Evolutionary conservation across 148 eudicot species (phyloP).

Genomic region (Chenopodium suecicum): DNA sequence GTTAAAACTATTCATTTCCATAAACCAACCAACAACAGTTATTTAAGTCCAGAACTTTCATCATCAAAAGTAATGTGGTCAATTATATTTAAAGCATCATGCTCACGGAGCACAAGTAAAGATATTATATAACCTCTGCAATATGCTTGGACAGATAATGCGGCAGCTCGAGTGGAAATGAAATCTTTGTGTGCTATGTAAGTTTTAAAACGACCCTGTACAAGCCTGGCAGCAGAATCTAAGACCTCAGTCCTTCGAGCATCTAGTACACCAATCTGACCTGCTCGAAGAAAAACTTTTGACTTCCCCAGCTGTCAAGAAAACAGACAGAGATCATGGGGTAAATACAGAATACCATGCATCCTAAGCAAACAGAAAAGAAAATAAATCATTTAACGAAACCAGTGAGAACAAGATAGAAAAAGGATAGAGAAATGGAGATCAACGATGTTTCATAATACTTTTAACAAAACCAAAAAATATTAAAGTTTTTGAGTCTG

Average conservation of each 20-base stretch:
- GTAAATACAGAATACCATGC: background rate
- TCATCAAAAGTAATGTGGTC: background rate
- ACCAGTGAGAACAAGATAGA: background rate
- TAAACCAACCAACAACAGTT: background rate
- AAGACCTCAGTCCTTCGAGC: constrained; percentile 85
- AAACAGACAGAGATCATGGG: constrained; percentile 3
- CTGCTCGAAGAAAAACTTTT: constrained; percentile 96
- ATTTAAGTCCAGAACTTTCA: too few relatives aligned
- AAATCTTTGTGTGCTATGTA: constrained; percentile 73
- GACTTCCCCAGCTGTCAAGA: constrained; percentile 76
- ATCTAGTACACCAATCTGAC: constrained; percentile 90
- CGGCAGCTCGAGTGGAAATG: constrained; percentile 54
- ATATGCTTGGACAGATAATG: constrained; percentile 74
- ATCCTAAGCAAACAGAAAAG: background rate
- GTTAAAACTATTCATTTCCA: background rate
- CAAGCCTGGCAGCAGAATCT: constrained; percentile 74
- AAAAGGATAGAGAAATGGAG: background rate
- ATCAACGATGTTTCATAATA: background rate
- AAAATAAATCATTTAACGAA: too few relatives aligned
- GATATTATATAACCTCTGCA: constrained; percentile 65
- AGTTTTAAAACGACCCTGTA: constrained; percentile 71
- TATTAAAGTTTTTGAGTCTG: background rate
- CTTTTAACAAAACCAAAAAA: background rate
- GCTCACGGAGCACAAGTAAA: background rate
- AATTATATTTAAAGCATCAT: background rate